phyloP scores from a whole-genome alignment of 2,329 filamentous ascomycete genomes.

The Leptographium wingfieldii region DNA sequence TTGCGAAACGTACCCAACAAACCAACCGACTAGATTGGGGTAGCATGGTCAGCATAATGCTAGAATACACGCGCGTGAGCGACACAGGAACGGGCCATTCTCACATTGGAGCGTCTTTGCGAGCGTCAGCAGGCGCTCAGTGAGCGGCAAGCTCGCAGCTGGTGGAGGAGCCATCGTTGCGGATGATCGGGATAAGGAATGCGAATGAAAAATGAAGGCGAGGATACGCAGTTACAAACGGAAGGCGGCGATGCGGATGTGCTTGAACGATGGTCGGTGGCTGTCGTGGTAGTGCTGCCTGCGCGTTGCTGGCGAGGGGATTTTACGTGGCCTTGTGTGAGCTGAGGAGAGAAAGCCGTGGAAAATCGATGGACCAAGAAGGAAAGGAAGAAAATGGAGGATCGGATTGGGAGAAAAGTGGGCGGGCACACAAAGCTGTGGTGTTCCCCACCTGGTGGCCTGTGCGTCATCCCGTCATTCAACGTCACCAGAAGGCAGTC shows the following conservation, averaged over 20 bases:
- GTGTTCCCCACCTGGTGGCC: not conserved
- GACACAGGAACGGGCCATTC: constrained; percentile 21
- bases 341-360: not conserved
- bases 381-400: not conserved
- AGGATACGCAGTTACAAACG: not conserved
- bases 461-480: not conserved
- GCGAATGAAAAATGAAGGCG: not conserved
- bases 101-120: constrained; percentile 88
- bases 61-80: not conserved
- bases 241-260: not conserved
- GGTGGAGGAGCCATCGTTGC: constrained; percentile 60
- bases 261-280: not conserved
- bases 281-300: not conserved
- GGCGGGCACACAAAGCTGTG: not conserved
- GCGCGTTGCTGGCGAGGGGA: not conserved
- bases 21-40: constrained; percentile 55
- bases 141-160: constrained; percentile 53
- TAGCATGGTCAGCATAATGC: constrained; percentile 4
- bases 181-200: not conserved
- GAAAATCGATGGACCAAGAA: not conserved
- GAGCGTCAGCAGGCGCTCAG: constrained; percentile 62
- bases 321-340: constrained; percentile 1
- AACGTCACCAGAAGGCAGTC: not conserved
- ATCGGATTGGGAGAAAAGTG: not conserved
- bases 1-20: constrained; percentile 53